Evolutionary conservation across 169 alveolate species (phyloP).

Genomic region (Ichthyophthirius multifiliis): DNA sequence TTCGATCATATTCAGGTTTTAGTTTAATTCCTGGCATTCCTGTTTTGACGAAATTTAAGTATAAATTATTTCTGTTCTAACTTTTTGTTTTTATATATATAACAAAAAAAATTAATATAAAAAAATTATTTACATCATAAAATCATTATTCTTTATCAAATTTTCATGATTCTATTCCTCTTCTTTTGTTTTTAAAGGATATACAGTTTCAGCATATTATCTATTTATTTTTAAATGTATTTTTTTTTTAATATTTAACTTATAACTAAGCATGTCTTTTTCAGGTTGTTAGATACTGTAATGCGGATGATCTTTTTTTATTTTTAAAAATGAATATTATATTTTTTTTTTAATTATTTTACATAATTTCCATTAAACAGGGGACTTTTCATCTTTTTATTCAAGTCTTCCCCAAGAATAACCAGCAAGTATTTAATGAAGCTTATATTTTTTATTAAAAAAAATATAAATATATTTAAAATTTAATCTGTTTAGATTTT

Average conservation of each 20-base stretch:
- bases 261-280: slow-evolving; percentile 30
- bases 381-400: slow-evolving; percentile 45
- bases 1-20: slow-evolving; percentile 58
- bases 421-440: slow-evolving; percentile 35
- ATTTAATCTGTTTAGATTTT: neutral
- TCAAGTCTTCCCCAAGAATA: slow-evolving; percentile 54
- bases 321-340: neutral
- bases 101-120: neutral
- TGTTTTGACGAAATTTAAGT: slow-evolving; percentile 42
- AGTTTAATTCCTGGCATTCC: slow-evolving; percentile 62
- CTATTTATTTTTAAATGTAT: neutral
- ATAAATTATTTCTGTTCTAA: slow-evolving; percentile 4
- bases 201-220: neutral
- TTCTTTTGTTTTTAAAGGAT: neutral
- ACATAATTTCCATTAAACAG: slow-evolving; percentile 26
- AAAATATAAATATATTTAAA: neutral
- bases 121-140: neutral
- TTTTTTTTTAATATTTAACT: slow-evolving; percentile 9
- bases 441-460: neutral
- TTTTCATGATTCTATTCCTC: neutral
- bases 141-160: slow-evolving; percentile 15
- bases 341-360: neutral
- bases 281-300: slow-evolving; percentile 17
- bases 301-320: neutral
- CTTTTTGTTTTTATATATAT: slow-evolving; percentile 1